Base-by-base conservation (phyloP, 768 basidiomycete genomes). In the Harrya chromipes region DNA sequence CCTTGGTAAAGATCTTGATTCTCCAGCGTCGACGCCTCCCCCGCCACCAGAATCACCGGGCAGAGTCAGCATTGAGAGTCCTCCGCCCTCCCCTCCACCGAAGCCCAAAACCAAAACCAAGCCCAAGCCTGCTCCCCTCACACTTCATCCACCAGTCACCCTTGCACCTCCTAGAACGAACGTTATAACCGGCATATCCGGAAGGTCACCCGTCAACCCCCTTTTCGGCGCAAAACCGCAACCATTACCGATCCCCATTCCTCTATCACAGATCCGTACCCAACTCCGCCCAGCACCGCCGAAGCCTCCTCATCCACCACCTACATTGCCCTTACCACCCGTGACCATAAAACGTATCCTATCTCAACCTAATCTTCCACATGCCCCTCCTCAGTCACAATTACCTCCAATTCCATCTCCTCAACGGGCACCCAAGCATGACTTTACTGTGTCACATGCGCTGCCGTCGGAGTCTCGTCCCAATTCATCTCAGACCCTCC, bases 221-320 rank as follows among this genome's bases (percentile, higher is more conserved):
- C 56, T 66, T 23, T 53, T 65, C n/a, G 47, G 55, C n/a, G 37
- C 40, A 27, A 59, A 56, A 41, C 64, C 64, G 0, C 62, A 55
- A 21, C 64, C 64, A 19, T 24, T 65, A 33, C 64, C 64, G 0
- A 51, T 65, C 2, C 64, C 64, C 13, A 65, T 65, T 26, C 49
- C 64, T 42, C 57, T 24, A 9, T 59, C 62, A 14, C 64, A 66
- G 46, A 65, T 65, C 23, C 60, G 62, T 35, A 44, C 64, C 12
- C 64, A 65, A 40, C 62, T 65, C 48, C 64, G 64, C 24, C 64
- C 64, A 5, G 49, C 62, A 17, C 65, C 65, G 34, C 56, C 57
- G 17, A 60, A 57, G 46, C 10, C 60, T 34, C 47, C n/a, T 36
- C 51, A 59, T 20, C 53, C 57, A 43, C 49, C 60, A 43, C 53